Conservation (phyloP, 805 yeast species). For the Saturnispora quitensis region DNA sequence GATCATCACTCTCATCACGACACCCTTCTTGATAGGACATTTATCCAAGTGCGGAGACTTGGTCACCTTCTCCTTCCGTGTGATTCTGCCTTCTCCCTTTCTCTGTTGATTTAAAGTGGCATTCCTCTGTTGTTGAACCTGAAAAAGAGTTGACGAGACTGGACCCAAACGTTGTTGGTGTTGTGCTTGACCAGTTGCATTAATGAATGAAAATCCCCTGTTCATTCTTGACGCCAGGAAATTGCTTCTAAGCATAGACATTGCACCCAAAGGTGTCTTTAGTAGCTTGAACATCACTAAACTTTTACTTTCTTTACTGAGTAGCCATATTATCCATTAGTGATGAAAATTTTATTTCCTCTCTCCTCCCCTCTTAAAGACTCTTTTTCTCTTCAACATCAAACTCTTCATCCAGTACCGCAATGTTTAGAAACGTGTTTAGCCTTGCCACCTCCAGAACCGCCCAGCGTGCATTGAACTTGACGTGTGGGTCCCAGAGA, state of each 20-base stretch:
- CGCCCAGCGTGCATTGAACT: background rate
- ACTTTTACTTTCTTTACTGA: background rate
- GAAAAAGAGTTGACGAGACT: slow-evolving; percentile 10
- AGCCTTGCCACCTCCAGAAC: background rate
- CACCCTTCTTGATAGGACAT: slow-evolving; percentile 90
- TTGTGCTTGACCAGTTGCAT: background rate
- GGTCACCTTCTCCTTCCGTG: slow-evolving; percentile 31
- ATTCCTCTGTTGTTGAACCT: slow-evolving; percentile 34
- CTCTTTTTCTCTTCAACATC: background rate
- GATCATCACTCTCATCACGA: slow-evolving; percentile 87
- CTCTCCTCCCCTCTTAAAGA: background rate
- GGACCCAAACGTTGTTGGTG: background rate
- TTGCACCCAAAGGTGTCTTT: background rate
- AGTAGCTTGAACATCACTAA: background rate
- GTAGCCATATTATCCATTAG: background rate
- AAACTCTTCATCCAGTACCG: background rate
- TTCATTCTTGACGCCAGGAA: background rate
- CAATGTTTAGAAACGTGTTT: slow-evolving; percentile 1
- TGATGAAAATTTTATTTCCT: slow-evolving; percentile 1
- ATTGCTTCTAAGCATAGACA: background rate
- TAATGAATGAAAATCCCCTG: background rate
- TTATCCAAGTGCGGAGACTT: slow-evolving; percentile 74
- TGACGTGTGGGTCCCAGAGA: slow-evolving; percentile 14
- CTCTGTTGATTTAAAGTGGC: slow-evolving; percentile 75
- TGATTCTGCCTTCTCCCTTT: slow-evolving; percentile 46